Percentiles rank a stretch among this genome's conserved stretches.
Conservation (phyloP, 75 land plant species). For the Pinus tabuliformis region DNA sequence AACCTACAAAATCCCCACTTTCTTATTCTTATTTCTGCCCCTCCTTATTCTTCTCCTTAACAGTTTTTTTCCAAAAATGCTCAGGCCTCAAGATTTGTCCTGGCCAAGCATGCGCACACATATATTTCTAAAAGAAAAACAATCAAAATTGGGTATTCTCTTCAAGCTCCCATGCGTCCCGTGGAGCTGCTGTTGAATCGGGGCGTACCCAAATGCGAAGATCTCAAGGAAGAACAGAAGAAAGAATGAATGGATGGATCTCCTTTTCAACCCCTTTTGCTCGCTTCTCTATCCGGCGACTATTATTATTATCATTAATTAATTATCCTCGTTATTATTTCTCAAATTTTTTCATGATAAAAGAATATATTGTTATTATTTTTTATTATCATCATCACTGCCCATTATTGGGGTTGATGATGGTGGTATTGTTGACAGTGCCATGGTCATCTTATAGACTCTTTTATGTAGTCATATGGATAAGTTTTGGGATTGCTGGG, state of each 20-base stretch:
- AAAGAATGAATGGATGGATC: not conserved
- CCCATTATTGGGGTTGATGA: no score
- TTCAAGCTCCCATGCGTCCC: not conserved
- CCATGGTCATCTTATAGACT: no score
- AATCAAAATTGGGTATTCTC: not conserved
- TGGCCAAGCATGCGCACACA: not conserved
- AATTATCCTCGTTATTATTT: no score
- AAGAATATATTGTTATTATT: no score
- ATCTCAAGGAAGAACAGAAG: constrained; percentile 1
- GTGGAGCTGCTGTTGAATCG: not conserved
- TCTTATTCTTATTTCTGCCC: not conserved
- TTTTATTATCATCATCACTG: no score
- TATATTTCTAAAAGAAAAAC: not conserved
- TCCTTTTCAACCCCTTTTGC: not conserved
- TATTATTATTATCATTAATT: no score
- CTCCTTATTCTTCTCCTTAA: not conserved
- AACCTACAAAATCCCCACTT: not conserved
- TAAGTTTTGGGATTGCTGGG: no score
- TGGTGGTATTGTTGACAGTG: no score
- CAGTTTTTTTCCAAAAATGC: not conserved
- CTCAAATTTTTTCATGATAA: no score
- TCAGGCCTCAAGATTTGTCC: not conserved
- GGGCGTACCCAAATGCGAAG: not conserved
- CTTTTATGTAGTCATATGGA: no score
- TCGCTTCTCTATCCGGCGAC: no score